Evolutionary conservation across 768 basidiomycete genomes (phyloP).

Genomic region (Coprinellus micaceus): DNA sequence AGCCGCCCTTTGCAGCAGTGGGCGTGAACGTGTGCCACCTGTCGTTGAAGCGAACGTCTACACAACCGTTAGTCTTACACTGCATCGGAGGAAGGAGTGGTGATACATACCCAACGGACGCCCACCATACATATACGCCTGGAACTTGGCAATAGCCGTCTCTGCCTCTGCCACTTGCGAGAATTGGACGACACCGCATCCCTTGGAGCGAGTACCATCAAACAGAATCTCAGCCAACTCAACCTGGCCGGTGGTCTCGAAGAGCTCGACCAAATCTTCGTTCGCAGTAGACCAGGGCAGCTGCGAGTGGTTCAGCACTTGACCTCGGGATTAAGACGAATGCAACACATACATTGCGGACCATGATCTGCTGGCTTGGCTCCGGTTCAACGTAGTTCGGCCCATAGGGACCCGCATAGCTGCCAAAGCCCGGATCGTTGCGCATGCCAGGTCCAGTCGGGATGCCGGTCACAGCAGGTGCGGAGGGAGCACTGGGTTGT

Average conservation of each 20-base stretch:
- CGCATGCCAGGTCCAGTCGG: neutral
- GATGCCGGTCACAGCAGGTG: constrained; percentile 16
- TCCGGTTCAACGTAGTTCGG: constrained; percentile 56
- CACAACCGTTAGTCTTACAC: neutral
- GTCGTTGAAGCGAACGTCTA: constrained; percentile 93
- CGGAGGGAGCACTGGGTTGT: constrained; percentile 26
- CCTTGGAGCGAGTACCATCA: constrained; percentile 89
- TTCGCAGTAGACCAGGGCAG: constrained; percentile 99
- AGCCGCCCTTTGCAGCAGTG: constrained; percentile 84
- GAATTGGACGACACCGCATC: constrained; percentile 95
- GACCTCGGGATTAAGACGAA: neutral
- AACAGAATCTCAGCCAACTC: constrained; percentile 93
- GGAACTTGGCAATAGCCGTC: constrained; percentile 96
- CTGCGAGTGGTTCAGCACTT: too few relatives aligned
- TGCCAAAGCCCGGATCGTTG: neutral
- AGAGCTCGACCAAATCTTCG: constrained; percentile 95
- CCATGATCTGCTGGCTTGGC: constrained; percentile 96
- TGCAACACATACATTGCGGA: constrained; percentile 85
- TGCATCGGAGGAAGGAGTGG: constrained; percentile 1
- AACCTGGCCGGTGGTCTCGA: constrained; percentile 96
- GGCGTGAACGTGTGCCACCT: constrained; percentile 93
- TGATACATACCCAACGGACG: constrained; percentile 65
- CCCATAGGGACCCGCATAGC: neutral
- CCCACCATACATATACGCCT: constrained; percentile 92
- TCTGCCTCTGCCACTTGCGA: constrained; percentile 83